Evolutionary conservation across 495 filamentous ascomycete genomes (phyloP).

Genomic region (Extremus antarcticus): DNA sequence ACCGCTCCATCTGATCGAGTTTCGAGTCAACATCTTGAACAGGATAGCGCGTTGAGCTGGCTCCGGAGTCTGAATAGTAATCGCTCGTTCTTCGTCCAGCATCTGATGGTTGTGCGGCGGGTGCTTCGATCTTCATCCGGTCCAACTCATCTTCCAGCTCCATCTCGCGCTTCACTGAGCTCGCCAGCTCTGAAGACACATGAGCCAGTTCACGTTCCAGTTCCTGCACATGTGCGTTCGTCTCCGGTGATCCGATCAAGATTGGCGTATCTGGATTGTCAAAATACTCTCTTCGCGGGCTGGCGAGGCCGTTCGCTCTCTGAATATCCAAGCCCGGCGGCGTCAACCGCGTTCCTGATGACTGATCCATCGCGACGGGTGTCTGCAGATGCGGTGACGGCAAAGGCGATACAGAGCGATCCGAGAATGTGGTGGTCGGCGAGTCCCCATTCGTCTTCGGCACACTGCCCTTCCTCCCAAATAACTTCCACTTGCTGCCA

Average conservation of each 20-base stretch:
- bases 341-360: conserved; percentile 26
- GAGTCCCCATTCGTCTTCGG: conserved; percentile 43
- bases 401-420: conserved; percentile 46
- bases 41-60: conserved; percentile 67
- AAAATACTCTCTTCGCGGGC: conserved; percentile 23
- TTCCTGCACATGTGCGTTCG: conserved; percentile 49
- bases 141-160: conserved; percentile 93
- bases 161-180: conserved; percentile 90
- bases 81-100: conserved; percentile 75
- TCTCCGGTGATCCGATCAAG: conserved; percentile 33
- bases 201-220: conserved; percentile 89
- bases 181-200: conserved; percentile 83
- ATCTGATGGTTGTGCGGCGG: conserved; percentile 27
- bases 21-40: conserved; percentile 51
- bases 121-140: conserved; percentile 60
- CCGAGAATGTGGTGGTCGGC: conserved; percentile 54
- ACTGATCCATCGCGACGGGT: conserved; percentile 16
- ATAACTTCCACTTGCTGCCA: conserved; percentile 34
- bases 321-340: conserved; percentile 32
- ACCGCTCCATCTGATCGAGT: conserved; percentile 71
- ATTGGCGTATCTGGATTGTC: conserved; percentile 31
- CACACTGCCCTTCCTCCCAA: conserved; percentile 54
- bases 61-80: conserved; percentile 94
- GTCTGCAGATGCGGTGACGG: conserved; percentile 41
- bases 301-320: conserved; percentile 23